Conservation (phyloP, 495 filamentous ascomycete genomes). For the Aspergillus leporis region DNA sequence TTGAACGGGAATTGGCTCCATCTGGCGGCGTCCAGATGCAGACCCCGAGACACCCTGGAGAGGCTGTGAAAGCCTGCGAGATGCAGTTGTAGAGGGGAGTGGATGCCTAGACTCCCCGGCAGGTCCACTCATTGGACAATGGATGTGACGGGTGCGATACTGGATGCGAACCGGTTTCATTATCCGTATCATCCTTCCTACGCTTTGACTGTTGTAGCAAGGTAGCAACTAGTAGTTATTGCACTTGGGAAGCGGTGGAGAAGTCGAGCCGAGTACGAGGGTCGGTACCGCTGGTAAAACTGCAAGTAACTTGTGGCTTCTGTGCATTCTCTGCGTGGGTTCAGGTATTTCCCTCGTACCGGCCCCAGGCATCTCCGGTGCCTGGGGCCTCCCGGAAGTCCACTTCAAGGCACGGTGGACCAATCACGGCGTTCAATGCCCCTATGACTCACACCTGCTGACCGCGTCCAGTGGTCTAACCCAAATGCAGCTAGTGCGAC, state of each 20-base stretch:
- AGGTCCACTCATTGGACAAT: neutral
- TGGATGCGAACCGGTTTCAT: neutral
- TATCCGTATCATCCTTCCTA: neutral
- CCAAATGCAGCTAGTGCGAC: constrained; percentile 21
- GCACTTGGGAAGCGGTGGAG: neutral
- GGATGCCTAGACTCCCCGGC: neutral
- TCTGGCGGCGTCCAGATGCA: neutral
- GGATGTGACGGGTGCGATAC: neutral
- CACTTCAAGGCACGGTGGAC: constrained; percentile 9
- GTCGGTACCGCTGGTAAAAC: neutral
- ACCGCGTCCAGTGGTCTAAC: constrained; percentile 19
- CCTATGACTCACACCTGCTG: constrained; percentile 49
- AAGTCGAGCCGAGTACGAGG: neutral
- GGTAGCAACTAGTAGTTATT: too few relatives aligned
- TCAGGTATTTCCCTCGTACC: neutral
- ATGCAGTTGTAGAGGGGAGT: neutral
- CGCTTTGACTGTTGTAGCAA: neutral
- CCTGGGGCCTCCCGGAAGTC: constrained; percentile 18
- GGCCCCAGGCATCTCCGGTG: constrained; percentile 14
- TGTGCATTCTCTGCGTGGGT: neutral
- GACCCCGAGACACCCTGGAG: neutral
- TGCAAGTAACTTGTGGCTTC: constrained; percentile 1
- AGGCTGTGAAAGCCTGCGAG: neutral
- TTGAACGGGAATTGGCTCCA: neutral
- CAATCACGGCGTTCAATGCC: constrained; percentile 21